Evolutionary conservation across 192 early-diverging fungal genomes (phyloP), one percentile per base, ranked within the genome.

Genomic region (Paraglomus brasilianum): DNA sequence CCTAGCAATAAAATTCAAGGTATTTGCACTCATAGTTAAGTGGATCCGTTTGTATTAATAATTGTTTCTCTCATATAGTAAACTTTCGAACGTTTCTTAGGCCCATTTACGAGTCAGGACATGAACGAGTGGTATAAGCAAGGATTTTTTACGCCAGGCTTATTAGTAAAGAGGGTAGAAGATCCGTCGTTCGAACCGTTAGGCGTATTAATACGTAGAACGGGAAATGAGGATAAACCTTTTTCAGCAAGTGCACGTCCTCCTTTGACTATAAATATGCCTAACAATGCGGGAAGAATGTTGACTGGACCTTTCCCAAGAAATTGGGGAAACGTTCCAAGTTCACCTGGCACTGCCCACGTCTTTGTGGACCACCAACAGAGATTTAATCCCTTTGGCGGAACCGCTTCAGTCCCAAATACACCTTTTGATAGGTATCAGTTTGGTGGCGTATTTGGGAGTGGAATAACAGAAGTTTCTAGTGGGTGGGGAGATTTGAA

Each of bases 41-140:
- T 57, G 2, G 21, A 43, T 60, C 44, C 44, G 24, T 36, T n/a
- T 30, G 38, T 6, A 14, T 24, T 1, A 13, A 48, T 47, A 47
- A 47, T 48, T 8, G 22, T 24, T 48, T 8, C 36, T 44, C 5
- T 48, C 0, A 5, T 51, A 36, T 49, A 41, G 21, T 19, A 50
- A 6, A 21, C 11, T 47, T 17, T 2, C 30, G 8, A 21, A 43
- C 21, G 48, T 50, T n/a, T 49, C 22, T 39, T 36, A 69, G 67
- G 67, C 1, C 95, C 96, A 22, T 98, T 97, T 73, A 77, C 83
- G 9, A 84, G 89, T 15, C 76, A 88, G 11, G 89, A 95, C 55
- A 98, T 98, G 96, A 93, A 98, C 50, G 94, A 93, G 45, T 98
- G 96, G 96, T 93, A 86, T 78, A 83, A 83, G 21, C 88, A 83